Evolutionary conservation across 441 rosid genomes (phyloP), one percentile per base, ranked within the genome.

Genomic region (Erodium moschatum): DNA sequence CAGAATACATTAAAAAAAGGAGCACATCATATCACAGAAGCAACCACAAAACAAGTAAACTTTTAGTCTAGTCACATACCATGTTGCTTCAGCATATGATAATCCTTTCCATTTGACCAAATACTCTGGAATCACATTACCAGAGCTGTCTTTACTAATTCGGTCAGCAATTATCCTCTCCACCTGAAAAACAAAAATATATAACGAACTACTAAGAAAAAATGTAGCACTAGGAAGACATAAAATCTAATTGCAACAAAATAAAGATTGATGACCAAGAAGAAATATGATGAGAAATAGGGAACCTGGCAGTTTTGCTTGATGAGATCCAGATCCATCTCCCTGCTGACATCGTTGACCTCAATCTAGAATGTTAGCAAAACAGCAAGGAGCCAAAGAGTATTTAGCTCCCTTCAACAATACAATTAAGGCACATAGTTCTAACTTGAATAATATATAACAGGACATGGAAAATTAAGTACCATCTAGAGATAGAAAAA

Each of bases 51-150:
- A 31, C 5, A 18, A 63, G 29, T 29, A 13, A 63, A 63, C 31
- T 20, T 18, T 11, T 18, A 15, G 27, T 40, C 16, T 66, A 66
- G 31, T 66, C 5, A 12, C 20, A 73, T 87, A 96, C 99, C 99
- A 96, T 69, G 98, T 96, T 70, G 97, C 98, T 85, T 96, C 99
- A 68, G 99, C 99, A 82, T 96, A 96, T 73, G 99, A 96, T 65
- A 96, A 86, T 71, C 99, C 99, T 78, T 88, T 96, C 99, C 99
- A 96, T 86, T 96, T 96, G 74, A 96, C 98, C 66, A 96, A 77
- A 78, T 96, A 96, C 85, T 92, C 98, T 5, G 92, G 92, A 78
- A 89, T 85, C 73, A 92, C 87, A 74, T 83, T 84, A 69, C 85
- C 96, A 74, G 76, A 81, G 73, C 74, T 76, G 79, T 89, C 97